Percentiles rank a stretch among this genome's conserved stretches.
Evolutionary conservation across 2,329 filamentous ascomycete genomes (phyloP).

Genomic region (Colletotrichum caudatum): DNA sequence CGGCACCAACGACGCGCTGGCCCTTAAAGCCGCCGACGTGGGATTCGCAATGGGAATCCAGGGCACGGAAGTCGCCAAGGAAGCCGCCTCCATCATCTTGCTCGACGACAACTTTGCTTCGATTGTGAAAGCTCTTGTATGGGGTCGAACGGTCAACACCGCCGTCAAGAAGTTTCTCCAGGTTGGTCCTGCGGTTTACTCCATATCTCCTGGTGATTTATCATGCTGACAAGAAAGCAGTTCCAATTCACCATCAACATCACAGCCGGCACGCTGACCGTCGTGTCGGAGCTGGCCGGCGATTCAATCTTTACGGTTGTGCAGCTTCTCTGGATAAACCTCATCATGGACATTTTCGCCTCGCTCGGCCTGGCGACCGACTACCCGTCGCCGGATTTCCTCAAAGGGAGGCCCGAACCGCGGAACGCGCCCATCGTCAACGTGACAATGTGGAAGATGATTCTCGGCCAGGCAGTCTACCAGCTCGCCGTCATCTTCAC

Average conservation of each 20-base stretch:
- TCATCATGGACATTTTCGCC: constrained; percentile 72
- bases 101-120: constrained; percentile 72
- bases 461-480: constrained; percentile 79
- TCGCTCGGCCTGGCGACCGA: constrained; percentile 62
- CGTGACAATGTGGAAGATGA: constrained; percentile 86
- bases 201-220: not conserved
- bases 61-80: constrained; percentile 72
- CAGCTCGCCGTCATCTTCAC: constrained; percentile 74
- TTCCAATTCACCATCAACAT: constrained; percentile 73
- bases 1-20: constrained; percentile 72
- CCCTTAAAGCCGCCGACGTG: constrained; percentile 71
- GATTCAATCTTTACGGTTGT: constrained; percentile 67
- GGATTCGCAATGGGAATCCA: constrained; percentile 73
- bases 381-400: constrained; percentile 51
- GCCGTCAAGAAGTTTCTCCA: constrained; percentile 74
- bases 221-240: constrained; percentile 44
- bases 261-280: constrained; percentile 69
- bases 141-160: constrained; percentile 73
- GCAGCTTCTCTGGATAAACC: constrained; percentile 70
- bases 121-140: constrained; percentile 71
- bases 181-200: constrained; percentile 44
- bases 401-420: constrained; percentile 50
- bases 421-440: constrained; percentile 63
- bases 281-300: constrained; percentile 66
- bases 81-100: constrained; percentile 71